Base-by-base conservation (phyloP, 2,329 filamentous ascomycete genomes). In the Colletotrichum sidae region DNA sequence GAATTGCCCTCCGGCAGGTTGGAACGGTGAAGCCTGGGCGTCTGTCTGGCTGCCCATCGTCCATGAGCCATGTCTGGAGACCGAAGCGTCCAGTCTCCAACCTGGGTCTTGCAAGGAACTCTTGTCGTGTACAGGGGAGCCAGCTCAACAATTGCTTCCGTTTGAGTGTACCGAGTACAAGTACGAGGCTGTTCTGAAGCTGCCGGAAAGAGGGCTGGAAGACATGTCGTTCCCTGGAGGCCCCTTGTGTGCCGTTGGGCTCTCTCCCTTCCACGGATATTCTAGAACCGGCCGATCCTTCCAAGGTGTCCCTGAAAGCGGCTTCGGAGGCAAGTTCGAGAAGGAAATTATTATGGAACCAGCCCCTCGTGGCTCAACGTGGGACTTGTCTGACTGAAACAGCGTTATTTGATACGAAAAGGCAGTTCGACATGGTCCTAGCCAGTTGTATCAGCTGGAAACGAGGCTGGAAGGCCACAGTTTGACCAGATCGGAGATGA, bases 341-440 rank as follows among this genome's bases (percentile, higher is more conserved):
- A 44, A 13, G 44, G 38, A 37, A 33, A 8, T 25, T 25, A 49
- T 13, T 11, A 34, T 46, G 35, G 35, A 42, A 50, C 47, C 49
- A 46, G 35, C 41, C 49, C 55, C 13, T 59, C 35, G 47, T 49
- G 47, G 37, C 13, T 59, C 55, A 53, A 49, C 51, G 46, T 52
- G 37, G 13, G 37, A 38, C 47, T 25, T 53, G 47, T 58, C 25
- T 54, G 60, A 53, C 9, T 42, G 55, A 59, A 59, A 63, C 54
- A 11, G 42, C 44, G 13, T 42, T 25, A 45, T 49, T 39, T 53
- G 44, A 38, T 38, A 38, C 53, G 11, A 33, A 51, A 42, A 45
- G 44, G 13, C 46, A 17, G 34, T 46, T 33, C 34, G 45, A 44
- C 55, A 58, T 51, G 55, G 55, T 42, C 35, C 17, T 25, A 41